Percentiles rank a stretch among this genome's conserved stretches.
phyloP scores from a whole-genome alignment of 768 basidiomycete species.

The Suillus subluteus region DNA sequence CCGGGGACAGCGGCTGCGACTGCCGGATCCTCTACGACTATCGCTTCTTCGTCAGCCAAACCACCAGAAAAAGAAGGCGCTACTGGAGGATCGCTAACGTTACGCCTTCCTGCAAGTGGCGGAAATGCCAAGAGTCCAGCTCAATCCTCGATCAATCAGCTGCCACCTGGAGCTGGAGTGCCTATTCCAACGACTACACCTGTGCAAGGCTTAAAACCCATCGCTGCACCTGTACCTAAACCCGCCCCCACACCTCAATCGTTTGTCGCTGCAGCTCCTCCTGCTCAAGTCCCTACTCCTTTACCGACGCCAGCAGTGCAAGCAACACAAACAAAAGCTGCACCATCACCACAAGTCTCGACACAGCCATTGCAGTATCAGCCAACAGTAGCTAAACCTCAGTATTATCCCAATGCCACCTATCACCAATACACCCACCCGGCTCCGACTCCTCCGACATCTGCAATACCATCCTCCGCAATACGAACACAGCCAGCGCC shows the following conservation, averaged over 20 bases:
- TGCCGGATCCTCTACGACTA: slow-evolving; percentile 9
- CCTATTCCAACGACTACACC: slow-evolving; percentile 21
- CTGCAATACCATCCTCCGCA: slow-evolving; percentile 19
- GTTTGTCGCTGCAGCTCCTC: slow-evolving; percentile 21
- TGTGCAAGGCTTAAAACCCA: slow-evolving; percentile 26
- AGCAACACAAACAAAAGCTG: slow-evolving; percentile 9
- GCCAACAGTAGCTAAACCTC: slow-evolving; percentile 28
- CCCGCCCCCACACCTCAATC: slow-evolving; percentile 30
- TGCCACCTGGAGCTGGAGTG: slow-evolving; percentile 17
- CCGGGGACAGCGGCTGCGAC: slow-evolving; percentile 40
- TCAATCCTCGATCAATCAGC: slow-evolving; percentile 27
- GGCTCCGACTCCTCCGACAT: slow-evolving; percentile 22
- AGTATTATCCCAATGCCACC: slow-evolving; percentile 55
- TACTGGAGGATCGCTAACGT: slow-evolving; percentile 22
- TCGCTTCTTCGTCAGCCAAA: slow-evolving; percentile 15
- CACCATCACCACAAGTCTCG: slow-evolving; percentile 38
- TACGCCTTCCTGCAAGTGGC: slow-evolving; percentile 27
- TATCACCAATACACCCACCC: slow-evolving; percentile 42
- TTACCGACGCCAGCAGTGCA: slow-evolving; percentile 19
- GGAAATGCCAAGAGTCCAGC: slow-evolving; percentile 24
- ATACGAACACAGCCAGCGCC: slow-evolving; percentile 8
- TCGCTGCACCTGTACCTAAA: slow-evolving; percentile 20
- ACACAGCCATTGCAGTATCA: slow-evolving; percentile 37
- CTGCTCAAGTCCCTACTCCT: slow-evolving; percentile 24
- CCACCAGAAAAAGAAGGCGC: slow-evolving; percentile 16